Evolutionary conservation across 805 yeast genomes (phyloP).

Genomic region (Saccharomycopsis lassenensis): DNA sequence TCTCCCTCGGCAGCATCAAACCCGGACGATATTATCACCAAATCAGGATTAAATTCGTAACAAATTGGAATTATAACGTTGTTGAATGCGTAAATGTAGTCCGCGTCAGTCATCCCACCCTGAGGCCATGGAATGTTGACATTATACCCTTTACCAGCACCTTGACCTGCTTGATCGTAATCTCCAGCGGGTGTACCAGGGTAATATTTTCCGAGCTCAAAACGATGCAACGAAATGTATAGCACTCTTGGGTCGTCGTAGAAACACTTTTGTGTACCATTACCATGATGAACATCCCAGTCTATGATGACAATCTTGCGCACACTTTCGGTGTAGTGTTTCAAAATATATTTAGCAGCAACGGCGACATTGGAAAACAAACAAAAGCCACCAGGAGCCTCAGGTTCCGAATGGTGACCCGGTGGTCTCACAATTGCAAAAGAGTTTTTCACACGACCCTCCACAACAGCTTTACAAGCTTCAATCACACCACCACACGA

Average conservation of each 20-base stretch:
- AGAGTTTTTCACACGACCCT: slow-evolving; percentile 83
- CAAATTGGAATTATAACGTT: slow-evolving; percentile 82
- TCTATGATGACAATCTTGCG: slow-evolving; percentile 75
- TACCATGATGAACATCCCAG: slow-evolving; percentile 99
- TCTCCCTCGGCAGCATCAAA: slow-evolving; percentile 99
- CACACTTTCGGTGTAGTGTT: slow-evolving; percentile 79
- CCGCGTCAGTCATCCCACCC: slow-evolving; percentile 91
- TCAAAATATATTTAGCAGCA: slow-evolving; percentile 79
- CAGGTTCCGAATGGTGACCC: slow-evolving; percentile 99
- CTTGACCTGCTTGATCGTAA: slow-evolving; percentile 73
- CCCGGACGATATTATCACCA: slow-evolving; percentile 88
- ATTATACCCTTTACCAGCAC: slow-evolving; percentile 75
- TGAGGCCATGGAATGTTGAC: slow-evolving; percentile 91
- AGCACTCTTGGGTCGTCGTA: slow-evolving; percentile 81
- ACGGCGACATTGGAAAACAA: slow-evolving; percentile 94
- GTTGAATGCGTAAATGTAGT: slow-evolving; percentile 84
- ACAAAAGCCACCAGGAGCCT: slow-evolving; percentile 94
- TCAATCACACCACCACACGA: slow-evolving; percentile 97
- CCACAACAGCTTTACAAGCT: slow-evolving; percentile 91
- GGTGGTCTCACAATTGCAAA: slow-evolving; percentile 97
- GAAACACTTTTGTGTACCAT: slow-evolving; percentile 94
- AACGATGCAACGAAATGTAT: slow-evolving; percentile 85
- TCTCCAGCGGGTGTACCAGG: slow-evolving; percentile 90
- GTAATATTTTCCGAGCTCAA: slow-evolving; percentile 83
- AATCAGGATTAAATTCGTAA: slow-evolving; percentile 82